Percentiles rank a stretch among this genome's conserved stretches.
These are phyloP conservation scores for Sorghum bicolor DNA, from an alignment of 176 grass and related monocot genomes.

Conservation along the genomic window DNA sequence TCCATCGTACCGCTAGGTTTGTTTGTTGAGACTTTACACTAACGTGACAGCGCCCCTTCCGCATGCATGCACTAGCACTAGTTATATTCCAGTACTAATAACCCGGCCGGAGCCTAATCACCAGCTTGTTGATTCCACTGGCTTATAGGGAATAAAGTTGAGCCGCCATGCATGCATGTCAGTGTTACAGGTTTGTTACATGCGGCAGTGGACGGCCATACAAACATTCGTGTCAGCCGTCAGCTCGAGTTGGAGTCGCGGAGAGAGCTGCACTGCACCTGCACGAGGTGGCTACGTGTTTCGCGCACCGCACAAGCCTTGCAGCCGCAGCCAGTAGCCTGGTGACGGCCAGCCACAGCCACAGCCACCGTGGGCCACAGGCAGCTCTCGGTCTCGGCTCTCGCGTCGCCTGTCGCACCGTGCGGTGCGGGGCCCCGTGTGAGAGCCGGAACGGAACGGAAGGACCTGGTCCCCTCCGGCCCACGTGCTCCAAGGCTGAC, in stretches of 20 bases:
- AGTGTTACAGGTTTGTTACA: neutral
- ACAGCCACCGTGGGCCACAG: no score
- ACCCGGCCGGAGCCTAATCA: neutral
- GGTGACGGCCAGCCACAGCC: neutral
- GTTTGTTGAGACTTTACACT: slow-evolving; percentile 30
- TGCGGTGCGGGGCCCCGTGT: neutral
- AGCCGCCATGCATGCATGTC: neutral
- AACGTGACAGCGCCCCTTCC: slow-evolving; percentile 23
- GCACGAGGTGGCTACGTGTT: neutral
- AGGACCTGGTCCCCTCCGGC: neutral
- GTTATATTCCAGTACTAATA: neutral
- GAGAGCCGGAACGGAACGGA: neutral
- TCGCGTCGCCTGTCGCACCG: neutral
- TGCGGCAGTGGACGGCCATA: neutral
- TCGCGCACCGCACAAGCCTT: neutral
- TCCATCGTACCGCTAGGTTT: neutral
- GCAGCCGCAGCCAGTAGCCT: neutral
- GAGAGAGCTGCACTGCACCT: no score
- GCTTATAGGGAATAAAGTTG: neutral
- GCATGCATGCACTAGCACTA: neutral
- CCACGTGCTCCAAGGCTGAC: neutral
- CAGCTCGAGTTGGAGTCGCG: neutral
- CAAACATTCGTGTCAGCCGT: neutral
- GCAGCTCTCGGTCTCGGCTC: neutral
- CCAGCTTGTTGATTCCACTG: neutral